Evolutionary conservation across 2,329 filamentous ascomycete genomes (phyloP), one percentile per base, ranked within the genome.

Genomic region (Helminthosporium solani): DNA sequence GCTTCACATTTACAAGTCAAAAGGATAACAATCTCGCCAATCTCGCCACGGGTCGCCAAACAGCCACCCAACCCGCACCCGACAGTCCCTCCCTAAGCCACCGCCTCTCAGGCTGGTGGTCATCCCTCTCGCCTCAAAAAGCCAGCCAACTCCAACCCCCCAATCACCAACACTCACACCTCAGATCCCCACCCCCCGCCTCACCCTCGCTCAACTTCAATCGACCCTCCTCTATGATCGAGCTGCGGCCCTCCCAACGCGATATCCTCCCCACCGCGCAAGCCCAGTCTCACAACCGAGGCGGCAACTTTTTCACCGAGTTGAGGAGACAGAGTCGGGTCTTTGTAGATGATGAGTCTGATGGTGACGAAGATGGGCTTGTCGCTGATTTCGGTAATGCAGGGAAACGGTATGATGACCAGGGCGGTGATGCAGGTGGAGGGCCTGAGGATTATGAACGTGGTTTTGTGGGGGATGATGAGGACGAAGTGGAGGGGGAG

Each of bases 271-370:
- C 40, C 11, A 30, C 34, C 25, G 25, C 21, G 11, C 30, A 37
- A 15, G 15, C 8, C 21, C 37, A 37, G 9, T 12, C 25, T 47
- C 30, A 33, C 47, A 54, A 46, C 49, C 50, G 68, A 9, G 21
- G 30, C 30, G 60, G 63, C 4, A 71, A 66, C 41, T 63, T 74
- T 12, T 54, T 77, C 40, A 66, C 70, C 25, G 75, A 78, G 58
- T 44, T 78, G 1, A 63, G 69, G 31, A 53, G 75, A 40, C 75
- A 77, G 54, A 74, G 70, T 42, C 60, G 48, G 14, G 48, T 50
- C 33, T 50, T 50, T 44, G 48, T 47, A 39, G 48, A 47, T 40
- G 44, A 47, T 31, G 37, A 39, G 7, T 39, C 21, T 21, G 40
- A 46, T 37, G 47, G 30, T 14, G 42, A 42, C 25, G 40, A 41